Evolutionary conservation across 2,329 filamentous ascomycete species (phyloP).

Genomic region (Corniculantispora saksenae): DNA sequence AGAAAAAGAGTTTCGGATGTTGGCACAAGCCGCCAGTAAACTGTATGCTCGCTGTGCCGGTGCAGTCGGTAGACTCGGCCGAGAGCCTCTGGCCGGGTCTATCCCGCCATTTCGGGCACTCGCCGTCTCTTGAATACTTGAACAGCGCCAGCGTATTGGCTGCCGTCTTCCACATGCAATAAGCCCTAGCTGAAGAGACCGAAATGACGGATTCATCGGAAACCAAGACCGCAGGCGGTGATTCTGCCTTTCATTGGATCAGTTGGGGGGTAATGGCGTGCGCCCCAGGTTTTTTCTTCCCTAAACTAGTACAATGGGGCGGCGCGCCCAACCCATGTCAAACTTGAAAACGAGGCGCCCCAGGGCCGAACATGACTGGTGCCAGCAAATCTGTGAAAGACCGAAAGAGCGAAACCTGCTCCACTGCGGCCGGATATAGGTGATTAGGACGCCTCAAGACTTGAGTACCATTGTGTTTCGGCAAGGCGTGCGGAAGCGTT

Average conservation of each 20-base stretch:
- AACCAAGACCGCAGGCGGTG: neutral
- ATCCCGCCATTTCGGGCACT: neutral
- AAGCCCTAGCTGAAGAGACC: neutral
- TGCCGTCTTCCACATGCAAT: neutral
- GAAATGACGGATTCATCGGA: neutral
- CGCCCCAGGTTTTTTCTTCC: neutral
- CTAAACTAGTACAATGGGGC: neutral
- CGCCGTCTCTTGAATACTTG: neutral
- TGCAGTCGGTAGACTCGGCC: neutral
- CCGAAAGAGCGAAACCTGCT: slow-evolving; percentile 12
- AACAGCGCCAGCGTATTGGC: neutral
- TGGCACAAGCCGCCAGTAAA: too few species aligned
- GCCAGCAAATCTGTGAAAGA: slow-evolving; percentile 7
- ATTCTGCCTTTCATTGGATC: neutral
- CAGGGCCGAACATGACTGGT: neutral
- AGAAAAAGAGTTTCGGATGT: too few species aligned
- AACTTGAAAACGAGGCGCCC: neutral
- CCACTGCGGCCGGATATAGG: slow-evolving; percentile 15
- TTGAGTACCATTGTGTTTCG: neutral
- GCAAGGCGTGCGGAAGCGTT: neutral
- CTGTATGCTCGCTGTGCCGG: too few species aligned
- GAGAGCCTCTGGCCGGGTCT: neutral
- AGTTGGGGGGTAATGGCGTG: neutral
- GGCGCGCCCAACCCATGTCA: neutral
- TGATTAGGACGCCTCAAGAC: neutral